These are phyloP conservation scores for Mortierella sp. DNA, from an alignment of 371 early-diverging fungal genomes.

Conservation along the genomic window DNA sequence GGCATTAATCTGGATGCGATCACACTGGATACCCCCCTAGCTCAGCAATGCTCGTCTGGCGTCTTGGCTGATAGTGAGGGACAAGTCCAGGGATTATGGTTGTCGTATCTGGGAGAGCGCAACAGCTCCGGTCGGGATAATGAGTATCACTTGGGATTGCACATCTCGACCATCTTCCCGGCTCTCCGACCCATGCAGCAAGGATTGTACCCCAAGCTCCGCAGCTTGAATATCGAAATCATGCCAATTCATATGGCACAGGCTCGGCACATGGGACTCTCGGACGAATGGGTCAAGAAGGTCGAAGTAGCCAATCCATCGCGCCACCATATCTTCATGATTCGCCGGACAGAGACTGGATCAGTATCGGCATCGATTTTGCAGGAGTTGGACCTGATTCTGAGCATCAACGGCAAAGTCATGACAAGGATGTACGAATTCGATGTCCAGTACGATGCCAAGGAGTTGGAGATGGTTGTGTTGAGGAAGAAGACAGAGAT, in stretches of 20 bases:
- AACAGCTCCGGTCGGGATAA: constrained; percentile 74
- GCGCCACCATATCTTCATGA: constrained; percentile 78
- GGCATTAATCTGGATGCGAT: constrained; percentile 85
- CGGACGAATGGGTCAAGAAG: constrained; percentile 76
- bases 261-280: constrained; percentile 82
- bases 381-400: constrained; percentile 80
- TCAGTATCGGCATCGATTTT: constrained; percentile 71
- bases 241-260: constrained; percentile 81
- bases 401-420: constrained; percentile 76
- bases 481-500: constrained; percentile 76
- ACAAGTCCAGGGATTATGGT: constrained; percentile 86
- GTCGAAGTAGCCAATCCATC: constrained; percentile 80
- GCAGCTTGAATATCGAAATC: constrained; percentile 79
- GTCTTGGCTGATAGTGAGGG: constrained; percentile 82
- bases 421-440: constrained; percentile 78
- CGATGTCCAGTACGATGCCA: constrained; percentile 68
- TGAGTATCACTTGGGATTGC: constrained; percentile 82
- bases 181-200: constrained; percentile 61
- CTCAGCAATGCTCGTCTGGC: constrained; percentile 87
- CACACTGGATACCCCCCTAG: constrained; percentile 87
- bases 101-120: constrained; percentile 83
- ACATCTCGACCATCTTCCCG: constrained; percentile 66
- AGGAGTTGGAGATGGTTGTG: constrained; percentile 71
- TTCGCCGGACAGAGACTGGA: constrained; percentile 75
- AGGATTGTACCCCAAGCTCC: constrained; percentile 58